Base-by-base conservation (phyloP, 23 red algal genomes). In the Pyropia yezoensis region DNA sequence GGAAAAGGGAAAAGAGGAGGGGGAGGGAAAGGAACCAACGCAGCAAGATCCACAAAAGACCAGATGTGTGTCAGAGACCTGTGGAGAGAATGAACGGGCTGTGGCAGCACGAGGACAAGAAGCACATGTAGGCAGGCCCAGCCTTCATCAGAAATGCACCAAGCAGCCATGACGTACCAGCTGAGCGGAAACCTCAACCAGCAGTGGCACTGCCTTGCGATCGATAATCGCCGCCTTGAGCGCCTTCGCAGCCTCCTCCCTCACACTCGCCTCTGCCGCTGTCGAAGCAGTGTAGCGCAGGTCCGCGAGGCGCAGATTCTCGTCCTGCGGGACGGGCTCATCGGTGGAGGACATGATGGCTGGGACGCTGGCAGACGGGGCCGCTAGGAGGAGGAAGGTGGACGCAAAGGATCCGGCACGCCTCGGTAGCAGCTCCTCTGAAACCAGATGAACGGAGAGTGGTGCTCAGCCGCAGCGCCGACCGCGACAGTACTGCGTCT, bases 141-240 rank as follows among this genome's bases (percentile, higher is more conserved):
- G 19, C 11, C 8, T 30, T n/a, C 32, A 6, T 19, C 17, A 65
- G 16, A 13, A 8, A 7, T 9, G 60, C 29, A 65, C 19, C 20
- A 19, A 65, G 16, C 15, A 50, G 3, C 23, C 39, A n/a, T 34
- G 6, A 67, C 81, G 23, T 73, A 91, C 89, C 89, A 95, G 52
- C 56, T 87, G 81, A 30, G 68, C 80, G 7, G 82, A 62, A 12
- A 87, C 77, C 39, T 65, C 18, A 20, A 57, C 53, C 57, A 81
- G 74, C 23, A 95, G 65, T 1, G 76, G 69, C 9, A 95, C 30
- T 3, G 90, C 90, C 57, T 95, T 95, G 58, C 90, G 63, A 23
- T 82, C 80, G 54, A 95, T 70, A 4, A 95, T 67, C 24, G 76
- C 49, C 3, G 66, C 60, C 63, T 80, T 86, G 3, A 87, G 65